Conservation (phyloP, 2,329 filamentous ascomycete species). For the Trichophaea hybrida region DNA sequence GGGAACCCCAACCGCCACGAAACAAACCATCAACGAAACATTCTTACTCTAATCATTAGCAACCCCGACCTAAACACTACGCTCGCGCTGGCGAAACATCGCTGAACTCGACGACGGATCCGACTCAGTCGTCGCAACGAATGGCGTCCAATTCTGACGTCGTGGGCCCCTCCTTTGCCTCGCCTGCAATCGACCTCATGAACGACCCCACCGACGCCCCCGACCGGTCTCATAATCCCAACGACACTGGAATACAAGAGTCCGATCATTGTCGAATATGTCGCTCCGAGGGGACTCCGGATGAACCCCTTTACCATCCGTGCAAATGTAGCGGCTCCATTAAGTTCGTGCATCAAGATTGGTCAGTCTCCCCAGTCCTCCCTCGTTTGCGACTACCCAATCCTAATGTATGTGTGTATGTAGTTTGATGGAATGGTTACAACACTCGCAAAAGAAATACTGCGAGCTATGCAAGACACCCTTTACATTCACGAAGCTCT, state of each 20-base stretch:
- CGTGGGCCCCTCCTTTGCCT: constrained; percentile 5
- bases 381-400: neutral
- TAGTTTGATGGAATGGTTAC: constrained; percentile 86
- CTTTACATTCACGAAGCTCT: constrained; percentile 95
- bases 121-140: neutral
- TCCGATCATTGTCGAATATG: constrained; percentile 93
- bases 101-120: neutral
- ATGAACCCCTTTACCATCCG: constrained; percentile 86
- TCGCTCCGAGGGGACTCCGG: constrained; percentile 65
- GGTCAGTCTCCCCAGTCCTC: constrained; percentile 30
- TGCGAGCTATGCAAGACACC: constrained; percentile 98
- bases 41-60: neutral
- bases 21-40: neutral
- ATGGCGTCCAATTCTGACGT: constrained; percentile 22
- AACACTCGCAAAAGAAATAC: constrained; percentile 97
- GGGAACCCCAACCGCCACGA: neutral
- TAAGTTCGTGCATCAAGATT: constrained; percentile 95
- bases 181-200: constrained; percentile 38
- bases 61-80: neutral
- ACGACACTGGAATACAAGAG: constrained; percentile 34
- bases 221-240: constrained; percentile 28
- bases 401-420: constrained; percentile 4
- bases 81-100: neutral
- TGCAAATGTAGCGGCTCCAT: constrained; percentile 99
- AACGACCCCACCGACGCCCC: constrained; percentile 41